These are phyloP conservation scores for Brasilioporus rufonigricans DNA, from an alignment of 768 basidiomycete genomes.

Conservation along the genomic window DNA sequence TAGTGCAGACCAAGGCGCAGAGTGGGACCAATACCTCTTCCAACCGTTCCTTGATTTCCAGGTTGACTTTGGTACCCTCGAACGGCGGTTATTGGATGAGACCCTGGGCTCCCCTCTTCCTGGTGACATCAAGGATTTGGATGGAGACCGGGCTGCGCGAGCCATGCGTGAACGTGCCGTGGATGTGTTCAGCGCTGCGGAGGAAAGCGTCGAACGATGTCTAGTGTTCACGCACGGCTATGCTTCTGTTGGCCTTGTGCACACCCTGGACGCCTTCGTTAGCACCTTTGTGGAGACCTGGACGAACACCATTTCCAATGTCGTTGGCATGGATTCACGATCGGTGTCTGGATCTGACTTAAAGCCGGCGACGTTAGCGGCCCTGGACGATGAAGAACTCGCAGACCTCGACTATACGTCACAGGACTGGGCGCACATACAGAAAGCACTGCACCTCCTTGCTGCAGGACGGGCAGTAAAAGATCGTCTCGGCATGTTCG, in stretches of 20 bases:
- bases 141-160: constrained; percentile 50
- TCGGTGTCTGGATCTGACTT: constrained; percentile 30
- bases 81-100: constrained; percentile 66
- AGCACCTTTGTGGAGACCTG: constrained; percentile 66
- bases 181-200: constrained; percentile 73
- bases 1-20: constrained; percentile 30
- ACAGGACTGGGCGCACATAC: constrained; percentile 88
- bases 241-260: constrained; percentile 69
- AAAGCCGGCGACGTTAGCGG: constrained; percentile 25
- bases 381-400: constrained; percentile 53
- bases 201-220: constrained; percentile 77
- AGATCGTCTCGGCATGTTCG: constrained; percentile 67
- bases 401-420: constrained; percentile 82
- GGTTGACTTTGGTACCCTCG: constrained; percentile 76
- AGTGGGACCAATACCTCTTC: constrained; percentile 92
- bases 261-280: constrained; percentile 71
- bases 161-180: constrained; percentile 71
- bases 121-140: constrained; percentile 15
- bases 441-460: constrained; percentile 77
- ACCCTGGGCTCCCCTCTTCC: constrained; percentile 49
- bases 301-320: constrained; percentile 50
- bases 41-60: constrained; percentile 95
- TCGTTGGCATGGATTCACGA: constrained; percentile 30
- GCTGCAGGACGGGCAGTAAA: constrained; percentile 73
- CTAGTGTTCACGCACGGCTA: constrained; percentile 87